Base-by-base conservation (phyloP, 2,329 filamentous ascomycete species). In the Alternaria panax region DNA sequence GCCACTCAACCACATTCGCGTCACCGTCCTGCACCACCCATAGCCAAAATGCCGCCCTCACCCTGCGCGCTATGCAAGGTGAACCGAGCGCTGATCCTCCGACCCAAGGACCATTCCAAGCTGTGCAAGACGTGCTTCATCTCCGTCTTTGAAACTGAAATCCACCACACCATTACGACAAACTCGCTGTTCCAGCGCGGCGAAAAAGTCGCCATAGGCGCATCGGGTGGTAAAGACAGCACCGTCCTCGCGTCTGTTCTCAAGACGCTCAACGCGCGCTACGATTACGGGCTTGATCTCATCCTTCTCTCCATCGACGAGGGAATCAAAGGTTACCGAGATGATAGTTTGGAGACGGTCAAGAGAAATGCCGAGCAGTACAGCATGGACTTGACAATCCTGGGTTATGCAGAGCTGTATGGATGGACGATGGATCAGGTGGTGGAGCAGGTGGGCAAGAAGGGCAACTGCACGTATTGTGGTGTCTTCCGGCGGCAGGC, bases 381-480 rank as follows among this genome's bases (percentile, higher is more conserved):
- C 79, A 88, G 90, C 1, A 96, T 99, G 90, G 88, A 91, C 0
- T 82, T 99, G 48, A 92, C 92, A 69, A 96, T 99, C 56, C 88
- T 99, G 50, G 93, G 94, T 50, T 99, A 99, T 72, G 90, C 90
- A 54, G 91, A 97, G 72, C 83, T 99, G 9, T 99, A 99, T 76
- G 95, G 94, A 8, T 99, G 95, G 95, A 97, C 93, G 1, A 99
- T 99, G 95, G 95, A 99, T 74, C 92, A 98, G 74, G 95, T 99
- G 9, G 96, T 99, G 4, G 91, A 93, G 71, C 92, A 94, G 47
- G 91, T 99, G 51, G 95, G 95, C 14, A 98, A 97, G 82, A 98
- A 97, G 79, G 93, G 94, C 28, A 99, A 99, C 79, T 99, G 95
- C 84, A 99, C 96, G 28, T 99, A 99, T 74, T 99, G 95, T 73